Evolutionary conservation across 148 eudicot genomes (phyloP).

Genomic region (Rhododendron griersonianum): DNA sequence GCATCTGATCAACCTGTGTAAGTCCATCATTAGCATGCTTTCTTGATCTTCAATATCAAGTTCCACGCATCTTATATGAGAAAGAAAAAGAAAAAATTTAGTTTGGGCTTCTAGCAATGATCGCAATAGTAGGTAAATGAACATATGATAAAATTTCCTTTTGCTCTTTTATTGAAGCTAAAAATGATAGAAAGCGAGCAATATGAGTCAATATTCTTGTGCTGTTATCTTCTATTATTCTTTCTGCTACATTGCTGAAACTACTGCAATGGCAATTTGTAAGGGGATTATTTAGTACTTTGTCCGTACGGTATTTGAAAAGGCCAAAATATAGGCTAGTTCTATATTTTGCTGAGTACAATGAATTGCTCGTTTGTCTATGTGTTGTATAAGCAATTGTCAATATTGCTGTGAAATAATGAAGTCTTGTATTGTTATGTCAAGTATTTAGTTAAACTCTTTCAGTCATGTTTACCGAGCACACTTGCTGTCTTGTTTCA

Average conservation of each 20-base stretch:
- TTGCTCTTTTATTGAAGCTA: neutral
- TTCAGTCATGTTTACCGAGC: constrained; percentile 1
- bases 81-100: neutral
- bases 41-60: constrained; percentile 5
- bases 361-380: neutral
- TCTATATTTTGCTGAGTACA: neutral
- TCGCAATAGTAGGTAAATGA: neutral
- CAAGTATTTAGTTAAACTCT: neutral
- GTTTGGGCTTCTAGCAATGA: neutral
- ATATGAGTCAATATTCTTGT: neutral
- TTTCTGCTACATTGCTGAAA: neutral
- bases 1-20: constrained; percentile 65
- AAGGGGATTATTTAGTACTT: neutral
- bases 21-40: constrained; percentile 20
- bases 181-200: neutral
- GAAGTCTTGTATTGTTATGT: neutral
- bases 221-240: neutral
- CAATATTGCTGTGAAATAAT: neutral
- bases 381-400: neutral
- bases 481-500: constrained; percentile 23
- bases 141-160: neutral
- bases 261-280: neutral
- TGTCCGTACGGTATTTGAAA: neutral
- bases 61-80: neutral
- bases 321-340: neutral